Evolutionary conservation across 495 filamentous ascomycete species (phyloP).

Genomic region (Jackrogersella multiformis): DNA sequence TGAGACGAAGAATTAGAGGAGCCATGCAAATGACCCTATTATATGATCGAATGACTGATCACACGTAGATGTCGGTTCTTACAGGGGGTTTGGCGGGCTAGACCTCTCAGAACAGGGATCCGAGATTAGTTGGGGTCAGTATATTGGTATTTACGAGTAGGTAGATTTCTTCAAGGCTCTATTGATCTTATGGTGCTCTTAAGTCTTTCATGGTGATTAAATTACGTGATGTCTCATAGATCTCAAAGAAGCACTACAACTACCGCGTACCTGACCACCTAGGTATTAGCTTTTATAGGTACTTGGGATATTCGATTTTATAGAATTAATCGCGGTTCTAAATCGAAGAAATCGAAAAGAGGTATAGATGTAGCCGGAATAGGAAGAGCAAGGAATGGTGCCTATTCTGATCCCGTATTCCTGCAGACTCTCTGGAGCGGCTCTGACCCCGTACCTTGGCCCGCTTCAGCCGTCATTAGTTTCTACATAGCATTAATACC

Average conservation of each 20-base stretch:
- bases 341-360: not conserved
- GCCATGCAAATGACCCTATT: not conserved
- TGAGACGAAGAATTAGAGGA: conserved; percentile 4
- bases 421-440: conserved; percentile 22
- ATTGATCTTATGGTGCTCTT: not conserved
- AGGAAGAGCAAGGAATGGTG: not conserved
- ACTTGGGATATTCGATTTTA: not conserved
- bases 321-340: not conserved
- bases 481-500: too few relatives aligned
- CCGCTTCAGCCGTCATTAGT: conserved; percentile 15
- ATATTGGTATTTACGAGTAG: not conserved
- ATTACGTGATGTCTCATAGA: not conserved
- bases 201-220: not conserved
- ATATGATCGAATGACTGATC: conserved; percentile 14
- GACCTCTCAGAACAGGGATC: conserved; percentile 1
- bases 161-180: not conserved
- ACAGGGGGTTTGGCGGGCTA: conserved; percentile 1
- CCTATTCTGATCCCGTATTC: conserved; percentile 36
- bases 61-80: not conserved
- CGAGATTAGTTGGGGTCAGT: not conserved
- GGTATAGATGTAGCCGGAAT: conserved; percentile 11
- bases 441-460: conserved; percentile 19
- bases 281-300: too few relatives aligned
- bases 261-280: not conserved
- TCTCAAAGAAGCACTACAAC: not conserved